Base-by-base conservation (phyloP, 441 rosid species). In the Adansonia madagascariensis region DNA sequence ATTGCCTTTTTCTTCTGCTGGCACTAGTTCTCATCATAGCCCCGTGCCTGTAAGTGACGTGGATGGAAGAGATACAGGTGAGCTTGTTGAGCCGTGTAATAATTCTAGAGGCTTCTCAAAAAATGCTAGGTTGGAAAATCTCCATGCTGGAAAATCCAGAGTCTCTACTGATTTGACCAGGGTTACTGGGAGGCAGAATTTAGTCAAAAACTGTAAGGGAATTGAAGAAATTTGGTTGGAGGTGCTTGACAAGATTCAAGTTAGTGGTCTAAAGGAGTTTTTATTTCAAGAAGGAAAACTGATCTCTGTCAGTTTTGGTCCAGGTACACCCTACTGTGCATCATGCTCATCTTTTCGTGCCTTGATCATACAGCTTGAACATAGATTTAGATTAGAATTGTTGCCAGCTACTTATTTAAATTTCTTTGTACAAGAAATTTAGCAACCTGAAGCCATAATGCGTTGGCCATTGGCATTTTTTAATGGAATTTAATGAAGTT, bases 221-320 rank as follows among this genome's bases (percentile, higher is more conserved):
- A 86, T 85, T 78, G 91, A 94, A 79, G 95, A 94, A 75, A 88
- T 97, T 74, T 97, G 99, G 99, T 78, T 88, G 76, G 94, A 89
- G 75, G 98, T 92, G 71, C 91, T 97, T 12, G 89, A 89, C 83
- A 88, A 84, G 81, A 88, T 94, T 78, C 90, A 83, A 78, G 79
- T 77, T 61, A 85, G 82, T 64, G 82, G 85, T 62, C 76, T 88
- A 78, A 89, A 83, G 80, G 97, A 93, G 80, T 94, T 94, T 79
- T 88, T 97, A 79, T 81, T 88, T 77, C 87, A 83, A 76, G 99
- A 97, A 91, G 99, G 99, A 81, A 86, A 85, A 84, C 88, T 97
- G 44, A 81, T 83, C 71, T 92, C 94, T 71, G 91, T 93, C 85
- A 93, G 90, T 82, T 92, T 90, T 43, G 97, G 98, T 77, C 82